Evolutionary conservation across 140 eudicot genomes (phyloP).

Genomic region (Oenanthe javanica): DNA sequence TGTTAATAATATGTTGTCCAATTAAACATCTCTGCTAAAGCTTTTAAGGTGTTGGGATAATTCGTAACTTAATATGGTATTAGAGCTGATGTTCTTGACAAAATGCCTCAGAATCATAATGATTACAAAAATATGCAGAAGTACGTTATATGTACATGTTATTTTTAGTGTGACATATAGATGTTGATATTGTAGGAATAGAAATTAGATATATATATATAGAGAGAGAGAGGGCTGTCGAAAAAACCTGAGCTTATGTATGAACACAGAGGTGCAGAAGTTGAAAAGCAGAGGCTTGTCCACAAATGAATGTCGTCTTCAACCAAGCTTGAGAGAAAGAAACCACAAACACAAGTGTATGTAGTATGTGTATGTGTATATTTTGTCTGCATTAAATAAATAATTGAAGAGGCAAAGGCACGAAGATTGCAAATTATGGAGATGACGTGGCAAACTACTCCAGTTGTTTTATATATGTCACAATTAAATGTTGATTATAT

Average conservation of each 20-base stretch:
- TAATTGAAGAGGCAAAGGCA: neutral
- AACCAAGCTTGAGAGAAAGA: neutral
- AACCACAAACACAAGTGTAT: neutral
- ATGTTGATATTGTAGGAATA: no score
- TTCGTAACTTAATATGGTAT: neutral
- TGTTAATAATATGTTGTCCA: neutral
- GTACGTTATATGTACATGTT: neutral
- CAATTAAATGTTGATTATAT: neutral
- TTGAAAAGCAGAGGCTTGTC: slow-evolving; percentile 24
- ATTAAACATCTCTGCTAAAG: neutral
- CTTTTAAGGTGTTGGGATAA: neutral
- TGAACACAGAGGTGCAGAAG: neutral
- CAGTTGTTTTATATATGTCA: neutral
- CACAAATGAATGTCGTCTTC: slow-evolving; percentile 27
- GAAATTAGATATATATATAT: no score
- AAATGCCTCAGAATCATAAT: neutral
- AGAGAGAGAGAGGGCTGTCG: neutral
- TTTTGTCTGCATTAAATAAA: neutral
- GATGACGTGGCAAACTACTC: neutral
- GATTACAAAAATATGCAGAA: neutral
- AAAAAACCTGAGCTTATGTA: slow-evolving; percentile 6
- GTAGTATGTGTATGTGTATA: neutral
- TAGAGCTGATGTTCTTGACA: neutral
- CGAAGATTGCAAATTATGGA: neutral
- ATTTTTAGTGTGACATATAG: neutral